Percentiles rank a stretch among this genome's conserved stretches.
Evolutionary conservation across 441 rosid species (phyloP).

Genomic region (Adansonia rubrostipa): DNA sequence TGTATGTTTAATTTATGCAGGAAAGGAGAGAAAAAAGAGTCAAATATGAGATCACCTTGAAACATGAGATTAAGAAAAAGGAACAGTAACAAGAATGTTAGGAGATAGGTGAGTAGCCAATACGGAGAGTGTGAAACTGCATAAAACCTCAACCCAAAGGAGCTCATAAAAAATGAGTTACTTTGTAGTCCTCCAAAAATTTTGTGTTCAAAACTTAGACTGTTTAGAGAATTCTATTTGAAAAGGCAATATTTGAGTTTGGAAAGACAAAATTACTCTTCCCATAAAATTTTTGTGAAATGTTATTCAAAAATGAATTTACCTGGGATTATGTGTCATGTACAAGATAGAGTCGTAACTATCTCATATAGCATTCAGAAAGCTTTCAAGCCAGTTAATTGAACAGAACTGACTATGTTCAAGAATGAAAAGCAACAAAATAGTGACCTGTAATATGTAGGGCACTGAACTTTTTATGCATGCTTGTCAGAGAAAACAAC

Average conservation of each 20-base stretch:
- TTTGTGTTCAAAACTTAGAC: not conserved
- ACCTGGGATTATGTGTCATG: not conserved
- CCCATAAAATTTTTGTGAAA: not conserved
- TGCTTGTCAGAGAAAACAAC: not conserved
- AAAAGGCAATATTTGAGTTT: not conserved
- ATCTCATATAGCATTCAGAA: not conserved
- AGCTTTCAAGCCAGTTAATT: not conserved
- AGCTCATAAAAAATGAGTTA: no score
- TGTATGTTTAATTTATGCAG: no score
- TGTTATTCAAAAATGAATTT: not conserved
- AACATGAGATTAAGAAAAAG: no score
- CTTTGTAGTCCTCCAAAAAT: no score
- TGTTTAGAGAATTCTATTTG: not conserved
- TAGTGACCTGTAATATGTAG: not conserved
- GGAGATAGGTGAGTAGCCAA: no score
- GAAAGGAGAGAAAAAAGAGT: no score
- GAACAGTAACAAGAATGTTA: no score
- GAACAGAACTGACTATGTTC: no score
- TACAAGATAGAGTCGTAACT: not conserved
- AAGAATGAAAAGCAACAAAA: not conserved
- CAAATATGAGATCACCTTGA: no score
- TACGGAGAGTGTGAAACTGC: no score
- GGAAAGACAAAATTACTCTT: not conserved
- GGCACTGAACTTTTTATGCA: not conserved
- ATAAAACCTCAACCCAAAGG: no score